A percentile compares a stretch with the other conserved stretches of the same genome.
Evolutionary conservation across 352 stramenopile genomes (phyloP).

Genomic region (Phytophthora pini): DNA sequence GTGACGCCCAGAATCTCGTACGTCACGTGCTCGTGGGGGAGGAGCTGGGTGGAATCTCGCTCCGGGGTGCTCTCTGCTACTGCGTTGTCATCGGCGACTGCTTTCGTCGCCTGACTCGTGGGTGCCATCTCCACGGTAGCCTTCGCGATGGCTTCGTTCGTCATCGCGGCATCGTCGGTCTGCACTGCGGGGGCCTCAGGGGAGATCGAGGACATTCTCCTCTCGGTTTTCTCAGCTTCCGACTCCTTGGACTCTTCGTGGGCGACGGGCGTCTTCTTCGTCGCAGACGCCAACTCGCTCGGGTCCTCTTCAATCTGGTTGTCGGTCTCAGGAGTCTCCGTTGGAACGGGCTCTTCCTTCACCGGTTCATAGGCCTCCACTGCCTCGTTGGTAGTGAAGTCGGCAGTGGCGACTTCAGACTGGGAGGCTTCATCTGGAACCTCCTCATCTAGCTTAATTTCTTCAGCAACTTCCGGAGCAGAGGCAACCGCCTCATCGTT

Average conservation of each 20-base stretch:
- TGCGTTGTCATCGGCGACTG: constrained; percentile 15
- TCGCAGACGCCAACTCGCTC: constrained; percentile 20
- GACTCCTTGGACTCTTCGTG: constrained; percentile 23
- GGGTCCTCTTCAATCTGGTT: constrained; percentile 24
- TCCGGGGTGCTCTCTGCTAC: constrained; percentile 16
- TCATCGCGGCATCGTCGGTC: constrained; percentile 17
- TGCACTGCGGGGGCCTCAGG: constrained; percentile 20
- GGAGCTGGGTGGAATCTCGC: constrained; percentile 22
- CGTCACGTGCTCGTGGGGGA: constrained; percentile 16
- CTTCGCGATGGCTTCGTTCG: constrained; percentile 32
- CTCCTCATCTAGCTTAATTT: neutral
- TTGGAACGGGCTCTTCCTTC: constrained; percentile 3
- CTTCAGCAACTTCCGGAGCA: constrained; percentile 5
- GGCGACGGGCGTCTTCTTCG: constrained; percentile 19
- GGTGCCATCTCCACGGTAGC: constrained; percentile 25
- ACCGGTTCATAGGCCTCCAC: constrained; percentile 8
- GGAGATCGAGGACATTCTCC: constrained; percentile 22
- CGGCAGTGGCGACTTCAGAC: constrained; percentile 17
- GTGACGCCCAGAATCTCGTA: constrained; percentile 59
- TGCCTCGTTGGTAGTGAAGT: constrained; percentile 32
- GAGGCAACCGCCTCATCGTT: neutral
- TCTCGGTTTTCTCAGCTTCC: constrained; percentile 11
- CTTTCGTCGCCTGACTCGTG: constrained; percentile 25
- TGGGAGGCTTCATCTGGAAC: constrained; percentile 11
- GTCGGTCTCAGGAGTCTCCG: constrained; percentile 1